Percentiles rank a stretch among this genome's conserved stretches.
phyloP scores from a whole-genome alignment of 768 basidiomycete genomes.

The Cystobasidium onofrii region DNA sequence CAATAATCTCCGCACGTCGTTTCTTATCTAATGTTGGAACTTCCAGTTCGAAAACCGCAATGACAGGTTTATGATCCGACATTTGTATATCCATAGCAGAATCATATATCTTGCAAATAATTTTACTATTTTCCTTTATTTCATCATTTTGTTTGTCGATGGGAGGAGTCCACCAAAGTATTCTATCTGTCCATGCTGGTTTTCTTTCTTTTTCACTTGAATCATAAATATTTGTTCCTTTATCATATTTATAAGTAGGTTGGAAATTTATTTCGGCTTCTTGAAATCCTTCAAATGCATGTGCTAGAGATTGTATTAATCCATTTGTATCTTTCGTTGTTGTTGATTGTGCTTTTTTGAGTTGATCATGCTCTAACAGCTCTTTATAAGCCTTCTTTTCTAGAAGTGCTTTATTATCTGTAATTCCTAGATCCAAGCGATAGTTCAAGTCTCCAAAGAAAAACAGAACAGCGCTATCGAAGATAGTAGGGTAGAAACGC shows the following conservation, averaged over 20 bases:
- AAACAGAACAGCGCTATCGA: slow-evolving; percentile 33
- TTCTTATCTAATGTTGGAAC: neutral
- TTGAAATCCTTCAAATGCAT: slow-evolving; percentile 42
- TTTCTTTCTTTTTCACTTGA: slow-evolving; percentile 41
- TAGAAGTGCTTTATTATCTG: slow-evolving; percentile 36
- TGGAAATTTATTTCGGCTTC: slow-evolving; percentile 43
- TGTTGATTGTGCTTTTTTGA: slow-evolving; percentile 26
- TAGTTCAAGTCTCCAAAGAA: slow-evolving; percentile 46
- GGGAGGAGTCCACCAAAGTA: slow-evolving; percentile 35
- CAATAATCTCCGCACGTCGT: neutral
- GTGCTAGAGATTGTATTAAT: slow-evolving; percentile 24
- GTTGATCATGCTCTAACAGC: slow-evolving; percentile 44
- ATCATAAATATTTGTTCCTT: slow-evolving; percentile 38
- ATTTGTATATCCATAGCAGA: neutral
- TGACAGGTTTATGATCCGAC: slow-evolving; percentile 23
- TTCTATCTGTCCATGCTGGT: slow-evolving; percentile 45
- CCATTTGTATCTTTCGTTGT: neutral
- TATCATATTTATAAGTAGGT: slow-evolving; percentile 44
- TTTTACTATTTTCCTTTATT: neutral
- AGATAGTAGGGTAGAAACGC: neutral
- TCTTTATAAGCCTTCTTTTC: slow-evolving; percentile 37
- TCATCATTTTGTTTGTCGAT: neutral
- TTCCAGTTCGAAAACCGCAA: neutral
- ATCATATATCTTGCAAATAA: neutral
- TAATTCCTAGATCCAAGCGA: slow-evolving; percentile 41